A percentile compares a stretch with the other conserved stretches of the same genome.
Evolutionary conservation across 129 eudicot species (phyloP).

Genomic region (Heracleum sosnowskyi): DNA sequence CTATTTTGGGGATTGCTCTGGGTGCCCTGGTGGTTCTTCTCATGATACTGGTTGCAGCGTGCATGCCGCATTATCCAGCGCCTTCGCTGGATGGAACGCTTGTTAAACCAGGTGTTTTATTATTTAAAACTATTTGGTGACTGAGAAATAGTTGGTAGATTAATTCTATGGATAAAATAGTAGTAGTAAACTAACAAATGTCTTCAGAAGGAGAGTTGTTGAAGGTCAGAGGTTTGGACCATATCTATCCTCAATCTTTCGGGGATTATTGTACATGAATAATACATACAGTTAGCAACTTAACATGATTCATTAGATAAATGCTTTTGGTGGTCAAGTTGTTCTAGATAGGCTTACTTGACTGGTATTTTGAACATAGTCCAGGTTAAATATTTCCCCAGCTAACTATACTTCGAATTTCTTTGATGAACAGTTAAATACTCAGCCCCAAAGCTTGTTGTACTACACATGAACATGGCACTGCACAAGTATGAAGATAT

Average conservation of each 20-base stretch:
- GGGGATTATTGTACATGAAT: background rate
- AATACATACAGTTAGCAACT: background rate
- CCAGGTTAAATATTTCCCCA: background rate
- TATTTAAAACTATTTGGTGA: background rate
- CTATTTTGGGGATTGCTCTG: slow-evolving; percentile 84
- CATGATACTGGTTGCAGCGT: slow-evolving; percentile 80
- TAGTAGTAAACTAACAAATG: background rate
- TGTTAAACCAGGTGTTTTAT: slow-evolving; percentile 59
- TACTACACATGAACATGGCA: slow-evolving; percentile 98
- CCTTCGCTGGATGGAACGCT: slow-evolving; percentile 52
- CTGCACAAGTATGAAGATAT: slow-evolving; percentile 95
- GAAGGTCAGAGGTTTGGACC: background rate
- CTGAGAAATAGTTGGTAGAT: background rate
- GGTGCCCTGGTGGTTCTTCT: slow-evolving; percentile 84
- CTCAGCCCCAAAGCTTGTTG: slow-evolving; percentile 89
- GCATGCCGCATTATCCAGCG: slow-evolving; percentile 60
- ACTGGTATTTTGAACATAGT: background rate
- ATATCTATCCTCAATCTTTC: background rate
- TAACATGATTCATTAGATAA: background rate
- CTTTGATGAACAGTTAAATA: slow-evolving; percentile 39
- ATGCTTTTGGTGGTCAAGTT: background rate
- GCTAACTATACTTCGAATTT: background rate
- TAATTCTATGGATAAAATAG: background rate
- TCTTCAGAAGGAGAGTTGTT: background rate
- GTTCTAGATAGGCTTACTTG: background rate